These are phyloP conservation scores for Aureobasidium mangrovei DNA, from an alignment of 2,329 filamentous ascomycete genomes.

Conservation along the genomic window DNA sequence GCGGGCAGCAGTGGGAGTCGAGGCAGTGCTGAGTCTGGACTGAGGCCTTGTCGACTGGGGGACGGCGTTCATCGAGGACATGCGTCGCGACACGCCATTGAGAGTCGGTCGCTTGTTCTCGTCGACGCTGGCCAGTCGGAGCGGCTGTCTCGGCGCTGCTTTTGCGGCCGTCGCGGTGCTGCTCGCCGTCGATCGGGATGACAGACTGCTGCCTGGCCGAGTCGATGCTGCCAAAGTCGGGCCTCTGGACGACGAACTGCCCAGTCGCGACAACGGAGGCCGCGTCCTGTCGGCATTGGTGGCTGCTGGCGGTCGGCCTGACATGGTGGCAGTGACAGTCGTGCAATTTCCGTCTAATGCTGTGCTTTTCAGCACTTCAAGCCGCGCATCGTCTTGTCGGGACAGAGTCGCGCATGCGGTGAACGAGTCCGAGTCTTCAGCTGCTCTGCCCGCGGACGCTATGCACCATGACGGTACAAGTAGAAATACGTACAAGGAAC, in stretches of 20 bases:
- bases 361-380: slow-evolving; percentile 4
- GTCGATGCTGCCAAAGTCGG: background rate
- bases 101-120: slow-evolving; percentile 10
- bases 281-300: slow-evolving; percentile 2
- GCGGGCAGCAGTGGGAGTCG: background rate
- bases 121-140: slow-evolving; percentile 3
- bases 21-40: slow-evolving; percentile 1
- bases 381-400: slow-evolving; percentile 1
- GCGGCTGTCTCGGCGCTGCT: background rate
- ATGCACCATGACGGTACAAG: slow-evolving; percentile 5
- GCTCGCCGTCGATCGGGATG: slow-evolving; percentile 6
- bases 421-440: slow-evolving; percentile 1
- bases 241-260: slow-evolving; percentile 6
- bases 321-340: background rate
- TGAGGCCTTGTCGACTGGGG: background rate
- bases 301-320: slow-evolving; percentile 2
- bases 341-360: background rate
- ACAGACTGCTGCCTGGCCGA: slow-evolving; percentile 2
- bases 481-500: background rate
- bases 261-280: background rate
- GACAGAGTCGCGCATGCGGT: background rate
- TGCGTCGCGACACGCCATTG: slow-evolving; percentile 12
- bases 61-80: slow-evolving; percentile 9
- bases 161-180: background rate
- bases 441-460: background rate